Evolutionary conservation across 1,139 yeast species (phyloP), one percentile per base, ranked within the genome.

Genomic region (Blastobotrys serpentis): DNA sequence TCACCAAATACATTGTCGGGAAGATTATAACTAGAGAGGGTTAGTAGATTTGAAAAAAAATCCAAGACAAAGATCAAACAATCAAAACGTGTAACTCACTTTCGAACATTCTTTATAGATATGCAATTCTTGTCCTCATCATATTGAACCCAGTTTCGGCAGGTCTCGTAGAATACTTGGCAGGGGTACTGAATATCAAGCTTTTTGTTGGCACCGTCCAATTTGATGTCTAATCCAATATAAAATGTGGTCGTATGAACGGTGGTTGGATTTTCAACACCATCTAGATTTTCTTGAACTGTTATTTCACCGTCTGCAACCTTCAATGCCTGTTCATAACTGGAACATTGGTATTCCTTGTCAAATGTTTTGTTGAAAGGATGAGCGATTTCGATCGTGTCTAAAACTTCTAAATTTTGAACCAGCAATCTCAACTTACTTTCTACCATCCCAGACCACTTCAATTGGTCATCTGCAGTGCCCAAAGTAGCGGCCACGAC

Each of bases 401-500:
- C 82, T 7, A 82, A 70, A 2, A 78, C 73, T 64, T 92, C 98
- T 44, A 92, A 74, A 63, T 89, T 92, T 59, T 79, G 84, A 23
- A 92, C 95, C 43, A 92, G 68, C 42, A 84, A 70, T 56, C 99
- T 78, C 44, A 92, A 67, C 66, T 84, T 88, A 59, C 96, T 84
- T 65, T 92, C 98, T 6, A 92, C 94, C 72, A 90, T 73, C 11
- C 99, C 98, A 55, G 87, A 81, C 92, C 94, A 94, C 60, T 84
- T 84, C 47, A 82, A 68, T 60, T 92, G 97, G 48, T 87, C 89
- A 62, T 89, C 97, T 47, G 79, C 77, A 1, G 76, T 69, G 5
- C 84, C 84, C 52, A 73, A 74, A 0, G 97, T 85, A 1, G 86
- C 83, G 0, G 90, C 94, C 46, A 86, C 81, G 4, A 92, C 75